Base-by-base conservation (phyloP, 305 asterid genomes). In the Ajuga reptans region DNA sequence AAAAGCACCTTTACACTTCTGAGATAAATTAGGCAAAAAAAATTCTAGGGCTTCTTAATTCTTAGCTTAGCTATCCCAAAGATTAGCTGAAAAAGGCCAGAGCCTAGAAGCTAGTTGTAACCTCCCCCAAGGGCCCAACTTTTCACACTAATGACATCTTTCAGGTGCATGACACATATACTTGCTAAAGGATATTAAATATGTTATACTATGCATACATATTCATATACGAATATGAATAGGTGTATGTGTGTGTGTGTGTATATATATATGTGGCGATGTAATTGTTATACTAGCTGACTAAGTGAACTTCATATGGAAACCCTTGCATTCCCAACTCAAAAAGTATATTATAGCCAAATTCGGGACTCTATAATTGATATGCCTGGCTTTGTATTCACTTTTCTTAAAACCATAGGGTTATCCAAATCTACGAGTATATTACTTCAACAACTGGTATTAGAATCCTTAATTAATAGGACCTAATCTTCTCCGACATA, bases 11-110 rank as follows among this genome's bases (percentile, higher is more conserved):
- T 54, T 27, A 53, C 31, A 47, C 21, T 67, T 37, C 11, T 27
- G 2, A 21, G 64, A 52, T 39, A 57, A 42, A 58, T 64, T 64
- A 14, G 54, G 65, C 66, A 53, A 27, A n/a, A n/a, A n/a, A n/a
- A n/a, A 18, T 45, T 34, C 34, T 34, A 59, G 18, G 72, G 18
- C 15, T 45, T 34, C 41, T 66, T 37, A 21, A 21, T 21, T 21
- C 69, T 14, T 47, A 39, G 36, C 46, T 15, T 47, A 39, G 36
- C 46, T 15, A 52, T 14, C 57, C 36, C 37, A 5, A 68, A 33
- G 39, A 50, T 17, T 62, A 37, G 62, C 21, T 9, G 9, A 54
- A 33, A 36, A 63, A 31, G 31, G 27, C n/a, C n/a, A n/a, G n/a
- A n/a, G n/a, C 14, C 65, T 61, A 61, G 56, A 39, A 60, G 18